Evolutionary conservation across 2,329 filamentous ascomycete species (phyloP).

Genomic region (Lojkania enalia): DNA sequence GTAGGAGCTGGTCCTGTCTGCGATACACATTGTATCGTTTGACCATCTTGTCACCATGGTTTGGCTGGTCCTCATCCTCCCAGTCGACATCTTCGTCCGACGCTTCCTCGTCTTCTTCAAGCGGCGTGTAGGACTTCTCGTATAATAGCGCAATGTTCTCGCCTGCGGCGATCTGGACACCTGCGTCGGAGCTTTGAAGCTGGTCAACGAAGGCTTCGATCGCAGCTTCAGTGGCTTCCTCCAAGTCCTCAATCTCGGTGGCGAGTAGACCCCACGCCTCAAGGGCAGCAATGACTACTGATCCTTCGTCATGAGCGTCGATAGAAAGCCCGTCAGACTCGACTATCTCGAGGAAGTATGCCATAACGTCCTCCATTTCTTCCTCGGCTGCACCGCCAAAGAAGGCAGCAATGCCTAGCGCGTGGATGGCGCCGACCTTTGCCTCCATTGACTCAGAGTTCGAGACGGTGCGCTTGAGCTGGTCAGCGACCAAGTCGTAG

Average conservation of each 20-base stretch:
- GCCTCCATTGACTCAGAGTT: conserved; percentile 66
- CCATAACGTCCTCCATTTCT: conserved; percentile 71
- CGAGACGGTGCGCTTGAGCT: conserved; percentile 65
- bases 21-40: conserved; percentile 71
- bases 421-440: conserved; percentile 73
- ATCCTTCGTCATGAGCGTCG: conserved; percentile 69
- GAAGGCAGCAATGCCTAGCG: conserved; percentile 71
- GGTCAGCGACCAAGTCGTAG: conserved; percentile 63
- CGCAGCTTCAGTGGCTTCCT: conserved; percentile 69
- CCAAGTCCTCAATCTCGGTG: conserved; percentile 74
- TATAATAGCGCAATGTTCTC: conserved; percentile 82
- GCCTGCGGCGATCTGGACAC: conserved; percentile 76
- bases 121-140: conserved; percentile 68
- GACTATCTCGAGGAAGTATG: conserved; percentile 75
- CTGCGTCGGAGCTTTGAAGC: conserved; percentile 71
- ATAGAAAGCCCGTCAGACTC: conserved; percentile 77
- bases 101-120: conserved; percentile 60
- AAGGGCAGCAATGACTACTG: conserved; percentile 73
- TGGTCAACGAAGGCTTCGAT: conserved; percentile 85
- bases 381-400: conserved; percentile 74
- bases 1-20: conserved; percentile 63
- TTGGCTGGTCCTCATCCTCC: conserved; percentile 43
- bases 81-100: conserved; percentile 54
- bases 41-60: conserved; percentile 46
- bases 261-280: conserved; percentile 80